A percentile compares a stretch with the other conserved stretches of the same genome.
phyloP scores from a whole-genome alignment of 305 asterid genomes.

The Fraxinus dipetala region DNA sequence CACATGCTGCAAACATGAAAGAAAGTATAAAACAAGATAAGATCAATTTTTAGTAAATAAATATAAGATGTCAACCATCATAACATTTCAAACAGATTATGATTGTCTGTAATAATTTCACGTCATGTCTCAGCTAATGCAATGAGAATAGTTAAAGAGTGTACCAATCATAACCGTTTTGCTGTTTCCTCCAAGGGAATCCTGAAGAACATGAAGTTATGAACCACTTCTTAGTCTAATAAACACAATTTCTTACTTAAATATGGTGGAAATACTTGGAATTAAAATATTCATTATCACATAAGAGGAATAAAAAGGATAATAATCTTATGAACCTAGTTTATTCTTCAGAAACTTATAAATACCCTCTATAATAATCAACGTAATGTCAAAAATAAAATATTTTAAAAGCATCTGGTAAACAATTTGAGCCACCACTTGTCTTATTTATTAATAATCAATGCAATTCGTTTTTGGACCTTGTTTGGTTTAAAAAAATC shows the following conservation, averaged over 20 bases:
- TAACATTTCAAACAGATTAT: background rate
- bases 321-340: background rate
- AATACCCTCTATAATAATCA: background rate
- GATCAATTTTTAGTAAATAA: background rate
- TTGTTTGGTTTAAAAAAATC: background rate
- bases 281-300: background rate
- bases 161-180: conserved; percentile 96
- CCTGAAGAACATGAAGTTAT: conserved; percentile 46
- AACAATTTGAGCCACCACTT: background rate
- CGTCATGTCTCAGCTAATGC: background rate
- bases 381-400: background rate
- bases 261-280: background rate
- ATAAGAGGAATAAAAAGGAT: background rate
- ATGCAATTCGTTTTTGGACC: background rate
- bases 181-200: conserved; percentile 96
- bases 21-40: background rate
- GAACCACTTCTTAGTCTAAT: conserved; percentile 22
- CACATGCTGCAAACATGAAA: conserved; percentile 59
- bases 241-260: background rate
- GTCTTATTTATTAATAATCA: background rate
- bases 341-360: background rate
- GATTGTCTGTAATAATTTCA: background rate
- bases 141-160: conserved; percentile 15
- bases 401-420: background rate
- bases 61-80: background rate